Base-by-base conservation (phyloP, 2,329 filamentous ascomycete species). In the Cordyceps cateniannulata region DNA sequence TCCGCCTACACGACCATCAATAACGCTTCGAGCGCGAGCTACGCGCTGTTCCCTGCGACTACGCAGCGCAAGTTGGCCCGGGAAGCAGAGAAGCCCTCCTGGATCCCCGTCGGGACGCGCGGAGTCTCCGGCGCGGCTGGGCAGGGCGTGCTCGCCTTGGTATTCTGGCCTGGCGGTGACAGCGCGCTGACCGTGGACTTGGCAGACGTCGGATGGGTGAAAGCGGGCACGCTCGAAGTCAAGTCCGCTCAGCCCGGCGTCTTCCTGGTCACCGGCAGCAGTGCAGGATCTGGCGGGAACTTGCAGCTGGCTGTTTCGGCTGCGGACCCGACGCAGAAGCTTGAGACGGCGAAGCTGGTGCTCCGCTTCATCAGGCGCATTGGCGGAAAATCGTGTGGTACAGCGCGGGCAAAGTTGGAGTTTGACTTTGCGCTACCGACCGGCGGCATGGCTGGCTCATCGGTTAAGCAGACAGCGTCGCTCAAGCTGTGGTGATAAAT, bases 261-360 rank as follows among this genome's bases (percentile, higher is more conserved):
- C n/a, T 66, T 61, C 44, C 56, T 67, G 20, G 29, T 67, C 6
- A 59, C 60, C 0, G 51, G 53, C 4, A n/a, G 53, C 14, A 59
- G 54, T 38, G 59, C 56, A 44, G 35, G 25, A 7, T 24, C 47
- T 0, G 62, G 59, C 32, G 52, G 62, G 22, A 57, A 54, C 1
- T 2, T 63, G 32, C 20, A 29, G 16, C 38, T 67, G 27, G 18
- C 12, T 12, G 58, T 67, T 25, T 64, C 63, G 1, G 18, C 66
- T 45, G 63, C 66, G 3, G 65, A 67, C 22, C 66, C 66, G 22
- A 67, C 63, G 5, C 66, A 67, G 63, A 66, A 63, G 45, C 62
- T 63, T 5, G 12, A 25, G 8, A 38, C 51, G 5, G 60, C 59
- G 4, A 55, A 58, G 16, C 62, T 65, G 42, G 63, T 57, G 20